phyloP scores from a whole-genome alignment of 768 basidiomycete genomes.

The Lentinula sp. region DNA sequence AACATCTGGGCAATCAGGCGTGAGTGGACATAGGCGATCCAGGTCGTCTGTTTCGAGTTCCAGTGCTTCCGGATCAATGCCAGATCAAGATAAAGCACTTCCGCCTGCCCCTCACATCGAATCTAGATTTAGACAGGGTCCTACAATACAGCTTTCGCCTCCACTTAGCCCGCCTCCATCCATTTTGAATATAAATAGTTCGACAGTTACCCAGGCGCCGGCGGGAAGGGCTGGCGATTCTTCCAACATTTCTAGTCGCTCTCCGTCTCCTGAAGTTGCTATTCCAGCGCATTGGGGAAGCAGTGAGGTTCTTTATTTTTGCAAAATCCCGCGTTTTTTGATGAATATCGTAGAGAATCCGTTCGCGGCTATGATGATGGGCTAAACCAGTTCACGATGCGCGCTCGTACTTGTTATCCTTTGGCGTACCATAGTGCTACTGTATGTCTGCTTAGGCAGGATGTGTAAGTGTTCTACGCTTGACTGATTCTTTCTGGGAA shows the following conservation, averaged over 20 bases:
- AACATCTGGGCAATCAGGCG: neutral
- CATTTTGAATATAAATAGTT: neutral
- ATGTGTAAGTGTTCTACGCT: no score
- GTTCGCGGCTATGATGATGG: conserved; percentile 23
- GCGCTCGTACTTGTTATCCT: neutral
- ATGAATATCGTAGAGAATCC: conserved; percentile 25
- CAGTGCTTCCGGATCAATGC: neutral
- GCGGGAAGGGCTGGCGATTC: neutral
- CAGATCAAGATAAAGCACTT: neutral
- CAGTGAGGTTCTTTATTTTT: conserved; percentile 4
- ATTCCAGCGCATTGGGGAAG: conserved; percentile 11
- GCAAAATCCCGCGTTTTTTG: neutral
- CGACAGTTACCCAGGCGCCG: neutral
- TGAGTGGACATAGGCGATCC: neutral
- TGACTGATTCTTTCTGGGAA: no score
- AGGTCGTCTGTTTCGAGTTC: neutral
- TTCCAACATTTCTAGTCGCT: neutral
- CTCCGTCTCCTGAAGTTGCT: neutral
- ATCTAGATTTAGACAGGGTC: neutral
- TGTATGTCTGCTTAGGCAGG: no score
- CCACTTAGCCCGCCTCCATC: neutral
- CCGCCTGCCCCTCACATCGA: neutral
- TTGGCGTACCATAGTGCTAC: no score
- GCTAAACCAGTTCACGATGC: neutral
- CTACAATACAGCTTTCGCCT: neutral